These are phyloP conservation scores for Simmondsia chinensis DNA, from an alignment of 148 eudicot species.

Conservation along the genomic window DNA sequence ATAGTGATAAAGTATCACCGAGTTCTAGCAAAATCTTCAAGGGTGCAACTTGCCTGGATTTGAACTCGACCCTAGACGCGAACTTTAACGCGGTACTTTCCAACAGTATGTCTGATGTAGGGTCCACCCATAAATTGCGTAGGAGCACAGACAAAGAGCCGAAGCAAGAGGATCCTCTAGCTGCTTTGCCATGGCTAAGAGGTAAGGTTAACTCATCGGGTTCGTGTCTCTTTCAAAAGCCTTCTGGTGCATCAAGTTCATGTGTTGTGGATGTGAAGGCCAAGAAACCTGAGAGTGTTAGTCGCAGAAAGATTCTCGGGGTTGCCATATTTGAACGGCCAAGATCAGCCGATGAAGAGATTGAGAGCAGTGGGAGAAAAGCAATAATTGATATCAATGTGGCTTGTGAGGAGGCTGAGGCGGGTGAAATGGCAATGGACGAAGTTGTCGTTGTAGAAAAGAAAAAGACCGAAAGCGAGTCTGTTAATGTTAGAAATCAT, in stretches of 20 bases:
- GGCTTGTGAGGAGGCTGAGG: no score
- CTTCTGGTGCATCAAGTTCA: no score
- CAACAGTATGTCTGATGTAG: no score
- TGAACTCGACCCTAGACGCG: conserved; percentile 32
- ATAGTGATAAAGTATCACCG: conserved; percentile 25
- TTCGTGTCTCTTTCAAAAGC: no score
- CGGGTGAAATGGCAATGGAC: conserved; percentile 19
- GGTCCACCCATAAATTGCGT: no score
- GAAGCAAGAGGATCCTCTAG: conserved; percentile 23
- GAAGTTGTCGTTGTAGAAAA: conserved; percentile 22
- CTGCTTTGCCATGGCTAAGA: no score
- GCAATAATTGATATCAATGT: conserved; percentile 41
- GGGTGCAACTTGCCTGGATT: conserved; percentile 15
- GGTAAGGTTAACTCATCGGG: no score
- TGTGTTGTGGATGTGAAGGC: no score
- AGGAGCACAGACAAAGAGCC: conserved; percentile 18
- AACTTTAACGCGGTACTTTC: conserved; percentile 64
- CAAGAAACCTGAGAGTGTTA: conserved; percentile 13
- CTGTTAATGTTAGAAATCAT: conserved; percentile 21
- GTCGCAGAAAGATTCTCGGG: conserved; percentile 45
- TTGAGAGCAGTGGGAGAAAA: conserved; percentile 23
- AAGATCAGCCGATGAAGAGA: conserved; percentile 17
- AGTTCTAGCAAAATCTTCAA: conserved; percentile 25
- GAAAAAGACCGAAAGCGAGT: conserved; percentile 16
- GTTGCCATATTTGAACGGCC: conserved; percentile 40